Evolutionary conservation across 225 moss, liverwort and hornwort genomes (phyloP).

Genomic region (Thuidium tamariscinum): DNA sequence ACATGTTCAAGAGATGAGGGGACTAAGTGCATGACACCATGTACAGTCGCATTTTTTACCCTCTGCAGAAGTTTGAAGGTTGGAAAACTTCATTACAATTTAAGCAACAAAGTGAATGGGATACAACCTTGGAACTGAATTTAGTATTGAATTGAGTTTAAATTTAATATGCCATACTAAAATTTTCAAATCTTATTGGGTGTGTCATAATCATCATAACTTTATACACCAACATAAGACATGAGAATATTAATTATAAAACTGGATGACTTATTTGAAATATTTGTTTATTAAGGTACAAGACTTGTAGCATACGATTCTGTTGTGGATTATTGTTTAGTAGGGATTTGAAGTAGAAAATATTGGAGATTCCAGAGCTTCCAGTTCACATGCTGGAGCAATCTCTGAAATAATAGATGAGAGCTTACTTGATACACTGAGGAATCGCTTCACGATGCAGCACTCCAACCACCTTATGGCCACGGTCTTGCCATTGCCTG

Average conservation of each 20-base stretch:
- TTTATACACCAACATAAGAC: background rate
- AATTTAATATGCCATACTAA: background rate
- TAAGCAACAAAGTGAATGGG: background rate
- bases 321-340: background rate
- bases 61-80: background rate
- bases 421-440: slow-evolving; percentile 26
- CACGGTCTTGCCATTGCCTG: slow-evolving; percentile 41
- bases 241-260: background rate
- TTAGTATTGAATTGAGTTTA: background rate
- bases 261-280: background rate
- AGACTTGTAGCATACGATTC: background rate
- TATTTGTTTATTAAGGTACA: too few species aligned
- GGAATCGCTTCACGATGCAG: slow-evolving; percentile 34
- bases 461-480: slow-evolving; percentile 36
- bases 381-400: background rate
- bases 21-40: background rate
- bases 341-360: background rate
- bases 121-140: background rate
- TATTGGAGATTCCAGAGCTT: background rate
- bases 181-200: background rate
- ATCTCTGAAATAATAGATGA: background rate
- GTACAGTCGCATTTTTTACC: background rate
- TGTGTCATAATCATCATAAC: background rate
- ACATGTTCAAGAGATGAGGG: background rate
- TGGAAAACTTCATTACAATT: background rate